A percentile compares a stretch with the other conserved stretches of the same genome.
Conservation (phyloP, 805 yeast genomes). For the Teunomyces lycoperdinae region DNA sequence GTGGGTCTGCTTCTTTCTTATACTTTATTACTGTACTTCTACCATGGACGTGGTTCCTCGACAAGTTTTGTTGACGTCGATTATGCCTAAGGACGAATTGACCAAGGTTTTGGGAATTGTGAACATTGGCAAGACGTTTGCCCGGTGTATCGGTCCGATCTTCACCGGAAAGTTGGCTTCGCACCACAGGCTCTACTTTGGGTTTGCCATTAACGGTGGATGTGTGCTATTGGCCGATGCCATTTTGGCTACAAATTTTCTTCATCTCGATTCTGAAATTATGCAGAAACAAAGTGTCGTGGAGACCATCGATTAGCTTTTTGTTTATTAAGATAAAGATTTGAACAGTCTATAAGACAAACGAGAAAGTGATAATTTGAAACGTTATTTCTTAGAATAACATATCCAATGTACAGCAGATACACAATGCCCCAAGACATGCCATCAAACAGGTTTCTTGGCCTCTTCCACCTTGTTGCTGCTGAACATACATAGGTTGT, state of each 20-base stretch:
- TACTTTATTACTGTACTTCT: constrained; percentile 58
- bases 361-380: too few species aligned
- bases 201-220: constrained; percentile 53
- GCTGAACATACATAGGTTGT: constrained; percentile 45
- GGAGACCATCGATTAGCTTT: neutral
- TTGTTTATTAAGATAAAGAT: neutral
- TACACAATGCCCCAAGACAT: constrained; percentile 39
- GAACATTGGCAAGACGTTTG: constrained; percentile 81
- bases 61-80: constrained; percentile 70
- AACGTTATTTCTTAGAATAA: constrained; percentile 13
- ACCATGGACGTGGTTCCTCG: constrained; percentile 94
- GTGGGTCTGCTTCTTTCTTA: constrained; percentile 52
- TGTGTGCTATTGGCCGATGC: constrained; percentile 49
- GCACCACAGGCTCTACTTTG: constrained; percentile 40
- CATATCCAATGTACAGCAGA: constrained; percentile 35
- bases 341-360: neutral
- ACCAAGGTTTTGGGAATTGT: constrained; percentile 82
- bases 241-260: constrained; percentile 42
- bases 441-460: constrained; percentile 35
- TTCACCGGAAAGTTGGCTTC: constrained; percentile 75
- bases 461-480: constrained; percentile 26
- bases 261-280: constrained; percentile 37
- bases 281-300: constrained; percentile 9
- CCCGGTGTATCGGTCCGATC: constrained; percentile 77
- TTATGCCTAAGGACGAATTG: constrained; percentile 61